Percentiles rank a stretch among this genome's conserved stretches.
phyloP scores from a whole-genome alignment of 106 monocot genomes.

The Dendrobium officinale region DNA sequence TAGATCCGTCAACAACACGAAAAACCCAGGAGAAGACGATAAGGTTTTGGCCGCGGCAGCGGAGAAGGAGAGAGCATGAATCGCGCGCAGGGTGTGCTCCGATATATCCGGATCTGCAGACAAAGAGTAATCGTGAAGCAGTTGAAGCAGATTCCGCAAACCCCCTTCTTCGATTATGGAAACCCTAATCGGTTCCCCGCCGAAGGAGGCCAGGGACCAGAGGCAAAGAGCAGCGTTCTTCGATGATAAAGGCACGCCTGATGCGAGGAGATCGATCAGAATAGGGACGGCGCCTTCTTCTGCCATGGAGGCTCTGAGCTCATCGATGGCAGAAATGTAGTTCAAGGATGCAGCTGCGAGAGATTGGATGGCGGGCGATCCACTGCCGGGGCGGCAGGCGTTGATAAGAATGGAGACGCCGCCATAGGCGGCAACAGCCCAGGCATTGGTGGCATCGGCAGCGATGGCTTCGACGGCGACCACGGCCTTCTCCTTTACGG shows the following conservation, averaged over 20 bases:
- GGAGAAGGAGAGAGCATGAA: conserved; percentile 47
- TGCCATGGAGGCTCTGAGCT: conserved; percentile 34
- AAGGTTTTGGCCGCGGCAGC: conserved; percentile 28
- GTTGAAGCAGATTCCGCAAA: conserved; percentile 33
- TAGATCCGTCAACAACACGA: conserved; percentile 47
- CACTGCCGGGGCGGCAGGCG: conserved; percentile 45
- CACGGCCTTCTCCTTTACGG: conserved; percentile 37
- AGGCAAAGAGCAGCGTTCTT: conserved; percentile 53
- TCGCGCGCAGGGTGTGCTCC: conserved; percentile 46
- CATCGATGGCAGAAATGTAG: conserved; percentile 48
- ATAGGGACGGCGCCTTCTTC: conserved; percentile 74
- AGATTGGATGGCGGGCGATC: conserved; percentile 24
- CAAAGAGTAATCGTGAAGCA: conserved; percentile 16
- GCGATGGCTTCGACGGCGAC: conserved; percentile 55
- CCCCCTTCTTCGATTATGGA: conserved; percentile 42
- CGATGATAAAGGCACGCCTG: conserved; percentile 15
- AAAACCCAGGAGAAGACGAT: conserved; percentile 25
- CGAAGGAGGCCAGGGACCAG: conserved; percentile 33
- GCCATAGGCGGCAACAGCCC: conserved; percentile 77
- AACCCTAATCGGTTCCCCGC: conserved; percentile 32
- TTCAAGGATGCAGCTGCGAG: conserved; percentile 38
- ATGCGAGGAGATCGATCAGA: conserved; percentile 42
- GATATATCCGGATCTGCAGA: conserved; percentile 30
- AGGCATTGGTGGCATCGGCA: conserved; percentile 47
- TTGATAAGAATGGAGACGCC: conserved; percentile 49